A percentile compares a stretch with the other conserved stretches of the same genome.
Conservation (phyloP, 139 green algal genomes). For the Chlamydomonas eustigma region DNA sequence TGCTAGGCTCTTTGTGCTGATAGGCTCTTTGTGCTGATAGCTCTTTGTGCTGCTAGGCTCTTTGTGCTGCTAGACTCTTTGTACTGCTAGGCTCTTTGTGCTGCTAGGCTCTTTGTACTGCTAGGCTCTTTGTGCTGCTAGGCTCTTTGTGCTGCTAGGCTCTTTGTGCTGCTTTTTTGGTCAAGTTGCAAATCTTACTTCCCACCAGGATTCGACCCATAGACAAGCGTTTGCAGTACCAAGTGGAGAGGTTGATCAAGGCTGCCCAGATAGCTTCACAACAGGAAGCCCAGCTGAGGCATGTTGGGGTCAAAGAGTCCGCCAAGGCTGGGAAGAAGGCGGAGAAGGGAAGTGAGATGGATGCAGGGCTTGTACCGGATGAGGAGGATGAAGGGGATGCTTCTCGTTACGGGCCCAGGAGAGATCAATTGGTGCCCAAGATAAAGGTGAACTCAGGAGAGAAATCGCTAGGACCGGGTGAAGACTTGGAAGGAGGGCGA, state of each 20-base stretch:
- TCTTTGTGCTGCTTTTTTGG: no score
- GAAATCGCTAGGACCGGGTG: conserved; percentile 9
- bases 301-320: no score
- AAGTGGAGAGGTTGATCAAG: conserved; percentile 38
- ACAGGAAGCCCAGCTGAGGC: not conserved
- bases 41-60: no score
- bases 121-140: no score
- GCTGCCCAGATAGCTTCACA: conserved; percentile 3
- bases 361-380: not conserved
- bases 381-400: conserved; percentile 28
- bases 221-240: conserved; percentile 93
- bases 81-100: no score
- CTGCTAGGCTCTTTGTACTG: no score
- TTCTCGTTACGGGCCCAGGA: conserved; percentile 60
- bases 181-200: no score
- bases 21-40: no score
- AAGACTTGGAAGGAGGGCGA: conserved; percentile 8
- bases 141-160: no score
- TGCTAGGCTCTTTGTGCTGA: no score
- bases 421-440: conserved; percentile 66
- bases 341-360: not conserved
- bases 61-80: no score
- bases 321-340: not conserved
- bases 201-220: conserved; percentile 91
- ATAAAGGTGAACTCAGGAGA: conserved; percentile 37